phyloP scores from a whole-genome alignment of 345 rosid genomes.

The Eucalyptus albens region DNA sequence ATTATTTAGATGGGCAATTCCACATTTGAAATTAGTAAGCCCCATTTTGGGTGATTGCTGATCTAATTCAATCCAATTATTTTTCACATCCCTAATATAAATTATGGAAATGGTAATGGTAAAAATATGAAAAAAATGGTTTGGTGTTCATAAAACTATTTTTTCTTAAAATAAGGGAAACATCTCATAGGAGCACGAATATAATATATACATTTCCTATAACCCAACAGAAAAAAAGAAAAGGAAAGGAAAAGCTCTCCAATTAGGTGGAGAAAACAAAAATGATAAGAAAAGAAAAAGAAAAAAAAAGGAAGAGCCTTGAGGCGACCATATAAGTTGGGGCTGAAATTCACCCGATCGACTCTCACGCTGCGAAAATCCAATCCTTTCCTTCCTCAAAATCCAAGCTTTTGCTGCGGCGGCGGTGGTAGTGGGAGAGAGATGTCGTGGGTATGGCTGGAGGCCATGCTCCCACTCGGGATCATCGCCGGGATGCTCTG shows the following conservation, averaged over 20 bases:
- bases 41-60: rapidly evolving
- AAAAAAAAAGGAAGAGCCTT: rapidly evolving
- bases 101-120: neutral
- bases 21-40: rapidly evolving
- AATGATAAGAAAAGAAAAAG: neutral
- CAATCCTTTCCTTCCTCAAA: neutral
- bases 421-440: neutral
- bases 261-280: neutral
- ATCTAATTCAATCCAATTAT: rapidly evolving
- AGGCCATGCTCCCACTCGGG: slow-evolving; percentile 82
- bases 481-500: slow-evolving; percentile 94
- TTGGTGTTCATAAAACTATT: neutral
- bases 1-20: no score
- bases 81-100: neutral
- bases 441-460: slow-evolving; percentile 65
- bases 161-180: neutral
- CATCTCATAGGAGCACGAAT: neutral
- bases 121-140: neutral
- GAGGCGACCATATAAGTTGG: neutral
- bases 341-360: neutral
- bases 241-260: neutral
- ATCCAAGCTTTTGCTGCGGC: neutral
- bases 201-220: neutral
- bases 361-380: neutral
- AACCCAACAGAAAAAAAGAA: neutral